A percentile compares a stretch with the other conserved stretches of the same genome.
Evolutionary conservation across 345 rosid species (phyloP).

Genomic region (Diplotaxis tenuifolia): DNA sequence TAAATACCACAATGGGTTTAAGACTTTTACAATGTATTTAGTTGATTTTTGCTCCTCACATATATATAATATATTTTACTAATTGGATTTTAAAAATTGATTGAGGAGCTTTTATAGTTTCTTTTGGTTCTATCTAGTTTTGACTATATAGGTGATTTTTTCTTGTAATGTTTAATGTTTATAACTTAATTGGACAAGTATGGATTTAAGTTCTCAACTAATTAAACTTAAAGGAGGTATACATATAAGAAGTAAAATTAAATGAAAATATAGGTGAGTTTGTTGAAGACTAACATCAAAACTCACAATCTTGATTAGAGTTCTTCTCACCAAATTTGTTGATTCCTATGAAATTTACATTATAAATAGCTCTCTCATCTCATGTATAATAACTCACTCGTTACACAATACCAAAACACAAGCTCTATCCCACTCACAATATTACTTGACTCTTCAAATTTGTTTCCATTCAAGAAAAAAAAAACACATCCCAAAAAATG

Average conservation of each 20-base stretch:
- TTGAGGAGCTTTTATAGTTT: neutral
- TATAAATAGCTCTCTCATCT: neutral
- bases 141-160: neutral
- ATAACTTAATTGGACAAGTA: neutral
- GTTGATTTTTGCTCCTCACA: neutral
- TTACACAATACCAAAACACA: slow-evolving; percentile 11
- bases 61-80: neutral
- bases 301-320: slow-evolving; percentile 4
- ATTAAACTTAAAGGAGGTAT: neutral
- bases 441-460: slow-evolving; percentile 2
- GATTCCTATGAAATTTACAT: slow-evolving; percentile 13
- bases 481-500: slow-evolving; percentile 9
- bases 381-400: slow-evolving; percentile 7
- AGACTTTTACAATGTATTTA: neutral
- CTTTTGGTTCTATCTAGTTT: neutral
- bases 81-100: neutral
- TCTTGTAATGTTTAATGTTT: neutral
- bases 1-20: neutral
- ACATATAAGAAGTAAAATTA: neutral
- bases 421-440: neutral
- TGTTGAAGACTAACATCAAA: slow-evolving; percentile 29
- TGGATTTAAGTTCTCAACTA: neutral
- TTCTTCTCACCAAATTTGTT: slow-evolving; percentile 25
- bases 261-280: slow-evolving; percentile 25
- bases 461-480: neutral